A percentile compares a stretch with the other conserved stretches of the same genome.
phyloP scores from a whole-genome alignment of 495 filamentous ascomycete genomes.

The Neurospora sp. region DNA sequence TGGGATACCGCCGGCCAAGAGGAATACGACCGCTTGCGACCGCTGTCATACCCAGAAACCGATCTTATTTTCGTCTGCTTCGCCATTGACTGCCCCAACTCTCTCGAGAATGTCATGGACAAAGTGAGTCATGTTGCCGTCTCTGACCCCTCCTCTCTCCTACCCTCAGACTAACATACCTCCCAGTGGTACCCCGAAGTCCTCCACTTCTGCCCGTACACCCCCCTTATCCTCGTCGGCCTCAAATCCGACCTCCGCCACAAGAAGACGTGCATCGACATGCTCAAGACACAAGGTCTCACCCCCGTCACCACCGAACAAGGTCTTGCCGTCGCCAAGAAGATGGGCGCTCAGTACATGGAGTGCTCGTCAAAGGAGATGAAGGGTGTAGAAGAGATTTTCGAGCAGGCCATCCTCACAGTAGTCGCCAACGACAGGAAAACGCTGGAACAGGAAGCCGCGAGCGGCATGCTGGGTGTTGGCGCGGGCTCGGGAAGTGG shows the following conservation, averaged over 20 bases:
- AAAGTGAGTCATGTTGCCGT: slow-evolving; percentile 52
- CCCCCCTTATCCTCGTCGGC: slow-evolving; percentile 87
- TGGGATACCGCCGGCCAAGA: slow-evolving; percentile 99
- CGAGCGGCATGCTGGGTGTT: slow-evolving; percentile 12
- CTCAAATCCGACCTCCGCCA: slow-evolving; percentile 92
- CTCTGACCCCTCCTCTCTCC: neutral
- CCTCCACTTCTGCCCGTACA: slow-evolving; percentile 95
- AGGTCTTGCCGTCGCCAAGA: slow-evolving; percentile 72
- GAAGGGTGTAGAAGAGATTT: slow-evolving; percentile 90
- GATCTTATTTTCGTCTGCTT: slow-evolving; percentile 98
- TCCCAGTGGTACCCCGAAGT: slow-evolving; percentile 96
- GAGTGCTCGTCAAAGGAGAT: slow-evolving; percentile 98
- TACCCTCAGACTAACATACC: slow-evolving; percentile 7
- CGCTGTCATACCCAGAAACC: slow-evolving; percentile 94
- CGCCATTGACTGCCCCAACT: slow-evolving; percentile 97
- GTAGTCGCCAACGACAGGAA: slow-evolving; percentile 62
- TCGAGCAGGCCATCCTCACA: slow-evolving; percentile 76
- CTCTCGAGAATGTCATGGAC: slow-evolving; percentile 95
- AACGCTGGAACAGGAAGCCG: slow-evolving; percentile 34
- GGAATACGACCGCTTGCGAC: slow-evolving; percentile 92
- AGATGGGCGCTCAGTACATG: slow-evolving; percentile 91
- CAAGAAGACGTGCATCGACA: slow-evolving; percentile 92
- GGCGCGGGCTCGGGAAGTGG: slow-evolving; percentile 7
- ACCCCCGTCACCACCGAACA: slow-evolving; percentile 90
- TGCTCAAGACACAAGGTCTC: slow-evolving; percentile 93